Percentiles rank a stretch among this genome's conserved stretches.
Conservation (phyloP, 2,329 filamentous ascomycete species). For the Apiospora arundinis region DNA sequence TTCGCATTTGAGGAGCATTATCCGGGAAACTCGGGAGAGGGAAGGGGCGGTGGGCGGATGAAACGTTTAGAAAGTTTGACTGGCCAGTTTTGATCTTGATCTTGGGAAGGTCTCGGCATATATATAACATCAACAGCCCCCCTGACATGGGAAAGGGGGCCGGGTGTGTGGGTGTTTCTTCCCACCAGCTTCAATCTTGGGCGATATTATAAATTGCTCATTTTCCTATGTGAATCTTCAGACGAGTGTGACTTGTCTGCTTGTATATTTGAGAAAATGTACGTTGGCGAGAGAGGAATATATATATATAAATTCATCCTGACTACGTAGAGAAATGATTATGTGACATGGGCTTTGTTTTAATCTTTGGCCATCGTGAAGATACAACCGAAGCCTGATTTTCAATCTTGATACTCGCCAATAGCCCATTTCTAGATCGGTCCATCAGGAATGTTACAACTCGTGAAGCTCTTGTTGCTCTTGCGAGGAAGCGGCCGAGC, state of each 20-base stretch:
- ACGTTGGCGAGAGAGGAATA: constrained; percentile 1
- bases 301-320: not conserved
- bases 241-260: not conserved
- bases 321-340: not conserved
- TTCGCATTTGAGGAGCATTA: not conserved
- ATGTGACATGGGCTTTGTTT: not conserved
- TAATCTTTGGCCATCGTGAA: not conserved
- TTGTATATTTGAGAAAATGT: not conserved
- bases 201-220: not conserved
- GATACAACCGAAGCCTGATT: not conserved
- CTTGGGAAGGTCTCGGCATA: not conserved
- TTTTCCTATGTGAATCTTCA: constrained; percentile 3
- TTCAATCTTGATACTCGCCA: not conserved
- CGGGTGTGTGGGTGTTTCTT: not conserved
- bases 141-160: not conserved
- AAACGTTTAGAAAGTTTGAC: constrained; percentile 6
- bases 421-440: not conserved
- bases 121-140: not conserved
- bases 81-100: not conserved
- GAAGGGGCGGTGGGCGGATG: not conserved
- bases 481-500: not conserved
- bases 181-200: not conserved
- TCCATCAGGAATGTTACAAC: not conserved
- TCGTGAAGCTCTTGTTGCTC: not conserved
- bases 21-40: not conserved